These are phyloP conservation scores for Fusarium sp. DNA, from an alignment of 2,329 filamentous ascomycete genomes.

Conservation along the genomic window DNA sequence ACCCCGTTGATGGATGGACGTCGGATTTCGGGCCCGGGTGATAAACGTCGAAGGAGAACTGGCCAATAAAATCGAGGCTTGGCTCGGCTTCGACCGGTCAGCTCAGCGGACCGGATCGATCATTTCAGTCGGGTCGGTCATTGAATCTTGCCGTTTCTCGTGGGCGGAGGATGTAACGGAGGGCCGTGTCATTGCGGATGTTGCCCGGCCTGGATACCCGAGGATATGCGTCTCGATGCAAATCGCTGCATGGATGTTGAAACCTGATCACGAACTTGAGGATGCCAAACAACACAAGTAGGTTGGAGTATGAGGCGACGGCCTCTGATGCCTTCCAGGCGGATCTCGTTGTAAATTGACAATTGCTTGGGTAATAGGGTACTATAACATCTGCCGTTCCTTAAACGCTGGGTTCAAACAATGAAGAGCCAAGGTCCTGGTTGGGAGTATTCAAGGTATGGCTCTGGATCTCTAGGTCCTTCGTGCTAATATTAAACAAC, in stretches of 20 bases:
- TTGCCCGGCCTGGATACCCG: neutral
- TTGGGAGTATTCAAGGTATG: neutral
- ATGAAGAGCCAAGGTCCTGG: neutral
- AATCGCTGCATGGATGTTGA: neutral
- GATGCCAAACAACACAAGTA: neutral
- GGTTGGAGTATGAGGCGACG: neutral
- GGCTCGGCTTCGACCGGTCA: slow-evolving; percentile 23
- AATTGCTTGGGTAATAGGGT: neutral
- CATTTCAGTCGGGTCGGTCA: neutral
- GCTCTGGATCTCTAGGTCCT: neutral
- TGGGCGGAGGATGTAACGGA: neutral
- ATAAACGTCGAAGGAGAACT: slow-evolving; percentile 1
- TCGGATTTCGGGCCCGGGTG: slow-evolving; percentile 10
- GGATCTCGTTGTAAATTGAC: neutral
- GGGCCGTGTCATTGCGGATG: neutral
- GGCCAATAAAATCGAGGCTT: slow-evolving; percentile 24
- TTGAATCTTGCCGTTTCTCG: neutral
- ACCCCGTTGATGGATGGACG: neutral
- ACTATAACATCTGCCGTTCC: neutral
- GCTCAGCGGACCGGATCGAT: slow-evolving; percentile 6
- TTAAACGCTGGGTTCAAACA: neutral
- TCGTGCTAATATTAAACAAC: neutral
- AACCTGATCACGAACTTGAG: neutral
- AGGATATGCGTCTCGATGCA: neutral
- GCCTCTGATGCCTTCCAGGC: neutral